Base-by-base conservation (phyloP, 2,329 filamentous ascomycete species). In the Aspergillus sp. region DNA sequence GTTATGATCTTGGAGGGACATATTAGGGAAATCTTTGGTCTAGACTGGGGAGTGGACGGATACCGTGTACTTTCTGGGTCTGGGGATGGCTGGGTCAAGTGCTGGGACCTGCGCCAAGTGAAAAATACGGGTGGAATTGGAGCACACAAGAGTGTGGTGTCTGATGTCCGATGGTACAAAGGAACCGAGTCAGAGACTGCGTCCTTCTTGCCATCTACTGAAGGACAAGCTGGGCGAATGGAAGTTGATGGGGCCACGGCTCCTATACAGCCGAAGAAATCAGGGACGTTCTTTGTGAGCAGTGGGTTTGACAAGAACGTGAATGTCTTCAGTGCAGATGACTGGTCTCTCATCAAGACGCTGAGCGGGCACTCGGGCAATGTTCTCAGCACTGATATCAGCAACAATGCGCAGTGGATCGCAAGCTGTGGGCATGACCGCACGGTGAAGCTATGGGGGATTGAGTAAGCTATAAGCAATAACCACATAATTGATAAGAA, bases 1-100 rank as follows among this genome's bases (percentile, higher is more conserved):
- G 90, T 96, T 62, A 97, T 97, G 90, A 91, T 98, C 64, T 82
- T 99, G 2, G 93, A 98, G 70, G 90, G 90, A 1, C 91, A 96
- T 68, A 95, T 97, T 70, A 90, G 93, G 61, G 93, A 96, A 14
- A 96, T 99, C 54, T 93, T 96, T 68, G 92, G 88, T 0, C 80
- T 98, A 6, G 93, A 97, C 73, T 99, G 96, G 95, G 87, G 90
- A 57, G 84, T 88, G 0, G 95, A 99, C 70, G 92, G 93, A 6
- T 88, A 96, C 73, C 87, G 95, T n/a, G 86, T 98, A 8, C 80
- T 98, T n/a, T 92, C 92, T 0, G 93, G 92, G 1, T 96, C 92
- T 14, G 91, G 88, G 2, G 95, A 99, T 70, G 93, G 93, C 17
- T 98, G 95, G 85, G 87, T 96, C 69, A 98, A 97, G 75, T 97